Percentiles rank a stretch among this genome's conserved stretches.
Conservation (phyloP, 768 basidiomycete species). For the Boletellus ananiceps region DNA sequence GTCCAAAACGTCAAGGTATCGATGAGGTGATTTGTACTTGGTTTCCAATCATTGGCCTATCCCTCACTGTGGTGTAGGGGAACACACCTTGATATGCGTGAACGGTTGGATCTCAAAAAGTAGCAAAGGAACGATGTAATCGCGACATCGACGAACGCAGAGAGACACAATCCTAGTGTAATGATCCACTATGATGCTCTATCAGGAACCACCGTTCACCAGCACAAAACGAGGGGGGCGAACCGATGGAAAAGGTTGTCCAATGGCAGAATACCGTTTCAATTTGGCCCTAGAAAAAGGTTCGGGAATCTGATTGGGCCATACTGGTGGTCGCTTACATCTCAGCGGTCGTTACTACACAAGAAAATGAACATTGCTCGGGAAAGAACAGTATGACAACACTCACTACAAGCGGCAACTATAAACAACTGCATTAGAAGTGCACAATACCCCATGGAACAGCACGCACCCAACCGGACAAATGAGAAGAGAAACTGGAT, state of each 20-base stretch:
- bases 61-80: not conserved
- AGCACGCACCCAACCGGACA: conserved; percentile 16
- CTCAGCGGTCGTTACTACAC: conserved; percentile 16
- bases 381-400: not conserved
- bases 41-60: not conserved
- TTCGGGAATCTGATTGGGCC: not conserved
- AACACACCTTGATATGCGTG: conserved; percentile 33
- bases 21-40: conserved; percentile 21
- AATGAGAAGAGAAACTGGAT: conserved; percentile 15
- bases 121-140: conserved; percentile 42
- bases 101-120: conserved; percentile 37
- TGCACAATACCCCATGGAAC: not conserved
- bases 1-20: conserved; percentile 21
- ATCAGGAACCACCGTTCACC: not conserved
- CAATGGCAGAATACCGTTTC: conserved; percentile 9
- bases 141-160: conserved; percentile 42
- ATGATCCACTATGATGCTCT: conserved; percentile 37
- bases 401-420: conserved; percentile 22
- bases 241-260: conserved; percentile 10
- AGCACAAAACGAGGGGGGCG: not conserved
- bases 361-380: not conserved
- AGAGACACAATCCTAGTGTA: conserved; percentile 43
- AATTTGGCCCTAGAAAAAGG: conserved; percentile 11
- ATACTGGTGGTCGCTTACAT: too few relatives aligned
- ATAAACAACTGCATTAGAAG: not conserved